Evolutionary conservation across 768 basidiomycete species (phyloP).

Genomic region (Xanthoconium stramineum): DNA sequence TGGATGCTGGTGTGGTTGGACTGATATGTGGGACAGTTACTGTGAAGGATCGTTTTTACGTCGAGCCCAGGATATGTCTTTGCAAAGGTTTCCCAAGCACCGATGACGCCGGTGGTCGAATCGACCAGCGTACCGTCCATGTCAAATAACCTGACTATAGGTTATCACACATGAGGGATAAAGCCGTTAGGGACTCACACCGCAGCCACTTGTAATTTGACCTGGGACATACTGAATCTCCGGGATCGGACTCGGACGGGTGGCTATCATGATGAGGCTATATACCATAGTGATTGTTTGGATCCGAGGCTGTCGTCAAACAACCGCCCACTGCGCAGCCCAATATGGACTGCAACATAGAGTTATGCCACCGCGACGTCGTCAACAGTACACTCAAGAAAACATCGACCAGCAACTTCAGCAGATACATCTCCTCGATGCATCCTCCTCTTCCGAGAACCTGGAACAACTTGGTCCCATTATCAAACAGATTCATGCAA

Average conservation of each 20-base stretch:
- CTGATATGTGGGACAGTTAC: conserved; percentile 37
- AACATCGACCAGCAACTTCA: conserved; percentile 87
- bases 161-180: not conserved
- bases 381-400: conserved; percentile 74
- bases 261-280: not conserved
- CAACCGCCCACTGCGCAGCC: conserved; percentile 22
- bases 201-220: conserved; percentile 38
- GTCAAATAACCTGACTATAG: conserved; percentile 58
- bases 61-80: conserved; percentile 66
- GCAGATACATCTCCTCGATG: conserved; percentile 86
- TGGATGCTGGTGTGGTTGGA: not conserved
- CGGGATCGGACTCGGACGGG: not conserved
- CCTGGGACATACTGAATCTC: conserved; percentile 27
- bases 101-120: conserved; percentile 77
- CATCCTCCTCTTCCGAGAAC: conserved; percentile 88
- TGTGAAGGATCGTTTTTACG: conserved; percentile 57
- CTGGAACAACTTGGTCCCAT: conserved; percentile 93
- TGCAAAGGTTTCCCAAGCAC: conserved; percentile 80
- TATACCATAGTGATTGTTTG: conserved; percentile 29
- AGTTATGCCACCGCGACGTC: conserved; percentile 71
- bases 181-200: conserved; percentile 29
- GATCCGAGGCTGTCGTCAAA: conserved; percentile 38
- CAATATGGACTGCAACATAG: conserved; percentile 12
- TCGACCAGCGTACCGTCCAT: conserved; percentile 85
- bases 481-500: conserved; percentile 89